Evolutionary conservation across 768 basidiomycete species (phyloP).

Genomic region (Mycena rosella): DNA sequence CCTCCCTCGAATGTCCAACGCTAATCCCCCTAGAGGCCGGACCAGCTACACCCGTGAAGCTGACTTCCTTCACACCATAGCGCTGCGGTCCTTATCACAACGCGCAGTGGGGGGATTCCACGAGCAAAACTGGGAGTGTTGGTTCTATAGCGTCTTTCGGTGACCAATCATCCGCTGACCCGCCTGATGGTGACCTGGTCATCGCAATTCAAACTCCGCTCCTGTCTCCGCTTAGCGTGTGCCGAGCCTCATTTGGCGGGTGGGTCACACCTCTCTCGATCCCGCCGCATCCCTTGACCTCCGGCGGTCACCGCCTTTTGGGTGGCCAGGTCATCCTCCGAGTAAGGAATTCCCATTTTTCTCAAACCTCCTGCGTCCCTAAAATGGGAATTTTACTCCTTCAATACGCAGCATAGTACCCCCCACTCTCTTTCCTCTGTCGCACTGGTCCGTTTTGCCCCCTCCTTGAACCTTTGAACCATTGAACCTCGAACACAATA

Average conservation of each 20-base stretch:
- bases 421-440: no score
- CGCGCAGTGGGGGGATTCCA: no score
- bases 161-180: slow-evolving; percentile 1
- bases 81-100: no score
- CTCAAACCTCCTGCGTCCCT: slow-evolving; percentile 9
- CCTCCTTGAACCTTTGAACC: no score
- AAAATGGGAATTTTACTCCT: not conserved
- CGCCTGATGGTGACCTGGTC: not conserved
- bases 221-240: not conserved
- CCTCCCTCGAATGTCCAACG: no score
- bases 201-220: not conserved
- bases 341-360: not conserved
- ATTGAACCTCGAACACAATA: no score
- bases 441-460: no score
- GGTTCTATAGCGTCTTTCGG: not conserved
- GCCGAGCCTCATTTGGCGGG: slow-evolving; percentile 9
- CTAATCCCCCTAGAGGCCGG: no score
- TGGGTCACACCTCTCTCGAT: not conserved
- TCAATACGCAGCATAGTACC: no score
- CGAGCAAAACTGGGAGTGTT: no score
- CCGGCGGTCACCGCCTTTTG: slow-evolving; percentile 4
- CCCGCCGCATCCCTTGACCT: not conserved
- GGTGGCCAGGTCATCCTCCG: slow-evolving; percentile 8
- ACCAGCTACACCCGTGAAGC: no score
- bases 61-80: no score